Evolutionary conservation across 495 filamentous ascomycete genomes (phyloP), one percentile per base, ranked within the genome.

Genomic region (Trichoderma gamsii): DNA sequence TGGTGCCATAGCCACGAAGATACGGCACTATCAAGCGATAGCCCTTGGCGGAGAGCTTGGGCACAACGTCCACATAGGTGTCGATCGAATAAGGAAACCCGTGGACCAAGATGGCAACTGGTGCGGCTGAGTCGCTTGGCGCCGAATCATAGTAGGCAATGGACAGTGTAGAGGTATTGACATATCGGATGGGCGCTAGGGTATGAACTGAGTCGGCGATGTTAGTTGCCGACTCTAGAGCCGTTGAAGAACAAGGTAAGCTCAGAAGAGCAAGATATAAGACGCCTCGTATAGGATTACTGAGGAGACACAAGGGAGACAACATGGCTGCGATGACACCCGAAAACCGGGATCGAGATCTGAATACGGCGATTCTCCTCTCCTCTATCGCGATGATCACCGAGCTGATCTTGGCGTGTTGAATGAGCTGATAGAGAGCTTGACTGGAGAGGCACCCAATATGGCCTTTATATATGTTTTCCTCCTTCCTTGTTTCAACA

Each of bases 11-110:
- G 41, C 72, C 72, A 4, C 73, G 74, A 12, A 71, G 43, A 61
- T 70, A 76, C n/a, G 74, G 73, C 12, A 74, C 71, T 21, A 76
- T 69, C 23, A 76, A 67, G 8, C 74, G 74, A 64, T 72, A 72
- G 44, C 74, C 73, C 64, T 70, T 27, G 2, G 64, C 52, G 1
- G 64, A 35, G 9, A 74, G 74, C 41, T 29, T 25, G 16, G 71
- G 73, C 35, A 73, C 68, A 8, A 74, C 74, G 25, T 67, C 44
- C 27, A 70, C 68, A 67, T 71, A 75, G 29, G 72, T 69, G 66
- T 74, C 69, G 38, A 72, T 67, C 25, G 70, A 71, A 51, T 75
- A 75, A 5, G 73, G 73, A 21, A 73, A 74, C 3, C 72, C 71
- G 41, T 74, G 73, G 27, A 71, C 25, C 0, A 74, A 67, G 41